Base-by-base conservation (phyloP, 345 rosid genomes). In the Zanthoxylum bungeanum region DNA sequence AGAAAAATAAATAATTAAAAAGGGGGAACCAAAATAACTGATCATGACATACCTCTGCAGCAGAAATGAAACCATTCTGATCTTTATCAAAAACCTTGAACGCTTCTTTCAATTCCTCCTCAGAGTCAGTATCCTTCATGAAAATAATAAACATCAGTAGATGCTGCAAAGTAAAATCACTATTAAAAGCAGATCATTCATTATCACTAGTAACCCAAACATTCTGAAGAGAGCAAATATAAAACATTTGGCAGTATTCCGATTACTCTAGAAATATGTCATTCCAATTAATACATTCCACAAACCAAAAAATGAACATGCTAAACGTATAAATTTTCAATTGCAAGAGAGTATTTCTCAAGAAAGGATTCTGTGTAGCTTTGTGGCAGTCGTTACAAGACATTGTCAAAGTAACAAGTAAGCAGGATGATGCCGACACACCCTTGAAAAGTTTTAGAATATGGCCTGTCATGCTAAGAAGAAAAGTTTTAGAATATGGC, bases 11-110 rank as follows among this genome's bases (percentile, higher is more conserved):
- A n/a, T n/a, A n/a, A n/a, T n/a, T n/a, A 28, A 27, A 3, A 4
- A 17, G 49, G 28, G 19, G 24, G 25, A 24, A 40, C 12, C n/a
- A 40, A 12, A 0, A 62, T 16, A 4, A 4, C 24, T 44, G 59
- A 6, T 25, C 7, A 30, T 7, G 9, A 21, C 25, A 5, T 67
- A 75, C 76, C 82, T 85, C 88, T 3, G 84, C 84, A 46, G 86
- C 88, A 2, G 84, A 84, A 25, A 79, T 80, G 73, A 77, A 84
- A 74, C 85, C 84, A 53, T 85, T 77, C 60, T 82, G 88, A 76
- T 85, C 85, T 70, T 85, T 85, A 75, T 85, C 85, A 30, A 79
- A 84, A 56, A 81, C 84, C 82, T 83, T 74, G 82, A 78, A 78
- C 40, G 78, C 82, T 66, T 74, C 82, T 67, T 70, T 78, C 50